Conservation (phyloP, 2,329 filamentous ascomycete species). For the Nothopassalora personata region DNA sequence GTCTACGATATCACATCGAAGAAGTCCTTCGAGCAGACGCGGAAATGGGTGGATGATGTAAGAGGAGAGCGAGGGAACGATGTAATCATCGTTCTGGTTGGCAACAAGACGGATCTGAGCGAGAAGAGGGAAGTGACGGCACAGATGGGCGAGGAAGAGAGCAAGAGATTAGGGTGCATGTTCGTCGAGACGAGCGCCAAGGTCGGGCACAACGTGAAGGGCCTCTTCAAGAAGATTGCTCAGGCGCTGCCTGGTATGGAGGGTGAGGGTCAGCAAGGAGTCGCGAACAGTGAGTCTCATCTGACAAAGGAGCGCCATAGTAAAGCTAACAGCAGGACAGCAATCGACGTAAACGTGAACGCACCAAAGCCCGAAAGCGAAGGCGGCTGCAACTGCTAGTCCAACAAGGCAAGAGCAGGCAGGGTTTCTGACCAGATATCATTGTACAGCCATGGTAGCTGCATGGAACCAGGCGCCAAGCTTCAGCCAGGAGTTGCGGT, state of each 20-base stretch:
- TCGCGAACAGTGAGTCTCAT: constrained; percentile 67
- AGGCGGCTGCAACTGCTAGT: constrained; percentile 35
- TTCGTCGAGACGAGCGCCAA: constrained; percentile 99
- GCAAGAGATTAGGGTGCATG: constrained; percentile 96
- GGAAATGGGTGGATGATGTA: constrained; percentile 99
- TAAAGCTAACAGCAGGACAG: constrained; percentile 23
- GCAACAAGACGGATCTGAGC: constrained; percentile 98
- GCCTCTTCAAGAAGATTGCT: constrained; percentile 93
- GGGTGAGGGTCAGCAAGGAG: constrained; percentile 71
- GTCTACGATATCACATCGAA: constrained; percentile 85
- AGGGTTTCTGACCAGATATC: background rate
- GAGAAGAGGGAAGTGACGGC: constrained; percentile 98
- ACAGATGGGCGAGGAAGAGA: constrained; percentile 93
- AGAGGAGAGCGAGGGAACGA: constrained; percentile 94
- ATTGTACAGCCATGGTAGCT: background rate
- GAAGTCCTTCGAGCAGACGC: constrained; percentile 98
- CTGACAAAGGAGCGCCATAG: background rate
- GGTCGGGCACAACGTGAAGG: constrained; percentile 96
- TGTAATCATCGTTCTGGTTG: constrained; percentile 96
- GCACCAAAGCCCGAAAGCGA: constrained; percentile 33
- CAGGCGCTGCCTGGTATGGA: constrained; percentile 98
- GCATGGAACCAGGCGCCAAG: background rate
- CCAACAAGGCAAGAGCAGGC: background rate
- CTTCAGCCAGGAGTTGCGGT: background rate
- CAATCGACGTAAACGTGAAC: constrained; percentile 36